Evolutionary conservation across 73 alveolate species (phyloP).

Genomic region (Uronychia setigera): DNA sequence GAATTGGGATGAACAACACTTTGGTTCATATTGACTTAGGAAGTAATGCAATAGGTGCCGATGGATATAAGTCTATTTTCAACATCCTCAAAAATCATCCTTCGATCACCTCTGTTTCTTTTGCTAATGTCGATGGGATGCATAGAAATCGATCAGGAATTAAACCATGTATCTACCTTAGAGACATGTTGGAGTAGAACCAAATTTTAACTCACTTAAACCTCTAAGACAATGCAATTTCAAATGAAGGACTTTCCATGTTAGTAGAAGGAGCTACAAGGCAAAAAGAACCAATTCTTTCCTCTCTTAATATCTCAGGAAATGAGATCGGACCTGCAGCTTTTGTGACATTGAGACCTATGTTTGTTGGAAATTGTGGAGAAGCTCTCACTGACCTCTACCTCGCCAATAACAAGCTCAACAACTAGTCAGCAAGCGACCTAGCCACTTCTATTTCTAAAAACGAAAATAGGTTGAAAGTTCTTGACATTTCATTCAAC

Average conservation of each 20-base stretch:
- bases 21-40: constrained; percentile 56
- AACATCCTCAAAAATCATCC: constrained; percentile 11
- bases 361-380: neutral
- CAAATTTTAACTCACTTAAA: constrained; percentile 48
- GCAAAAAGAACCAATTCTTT: neutral
- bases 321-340: neutral
- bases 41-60: constrained; percentile 51
- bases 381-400: neutral
- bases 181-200: constrained; percentile 20
- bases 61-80: constrained; percentile 46
- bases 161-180: constrained; percentile 40
- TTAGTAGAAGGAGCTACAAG: neutral
- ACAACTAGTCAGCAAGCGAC: neutral
- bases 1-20: constrained; percentile 35
- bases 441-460: neutral
- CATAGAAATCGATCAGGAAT: constrained; percentile 59
- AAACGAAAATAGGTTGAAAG: neutral
- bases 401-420: constrained; percentile 1
- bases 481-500: neutral
- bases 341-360: neutral
- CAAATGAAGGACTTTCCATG: constrained; percentile 25
- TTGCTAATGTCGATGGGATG: constrained; percentile 63
- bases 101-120: constrained; percentile 27
- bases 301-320: neutral
- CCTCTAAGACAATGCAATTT: constrained; percentile 42